Evolutionary conservation across 805 yeast species (phyloP).

Genomic region (Yamadazyma phyllophila): DNA sequence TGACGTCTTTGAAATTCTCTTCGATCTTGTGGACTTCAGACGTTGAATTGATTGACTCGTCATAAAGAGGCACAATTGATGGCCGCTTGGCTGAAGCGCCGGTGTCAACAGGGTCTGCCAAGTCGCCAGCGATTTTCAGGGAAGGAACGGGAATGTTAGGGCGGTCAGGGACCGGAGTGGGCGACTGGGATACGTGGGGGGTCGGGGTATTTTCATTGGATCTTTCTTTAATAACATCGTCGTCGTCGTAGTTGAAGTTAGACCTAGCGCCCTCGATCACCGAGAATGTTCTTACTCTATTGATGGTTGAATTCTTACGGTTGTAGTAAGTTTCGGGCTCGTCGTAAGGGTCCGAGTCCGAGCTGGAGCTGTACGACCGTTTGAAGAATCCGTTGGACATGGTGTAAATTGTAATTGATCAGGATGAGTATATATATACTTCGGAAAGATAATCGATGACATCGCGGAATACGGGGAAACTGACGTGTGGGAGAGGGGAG

Average conservation of each 20-base stretch:
- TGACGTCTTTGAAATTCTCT: conserved; percentile 6
- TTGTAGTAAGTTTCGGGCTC: conserved; percentile 66
- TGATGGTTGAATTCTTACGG: conserved; percentile 35
- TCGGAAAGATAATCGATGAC: conserved; percentile 8
- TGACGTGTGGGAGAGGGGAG: not conserved
- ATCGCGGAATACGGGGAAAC: conserved; percentile 5
- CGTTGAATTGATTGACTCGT: conserved; percentile 13
- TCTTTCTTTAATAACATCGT: conserved; percentile 10
- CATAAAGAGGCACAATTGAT: conserved; percentile 31
- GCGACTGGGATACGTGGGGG: conserved; percentile 2
- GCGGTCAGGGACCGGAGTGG: conserved; percentile 9
- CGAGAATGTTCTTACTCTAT: conserved; percentile 59
- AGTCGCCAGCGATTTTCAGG: not conserved
- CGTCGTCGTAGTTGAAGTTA: conserved; percentile 2
- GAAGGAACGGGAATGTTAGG: conserved; percentile 8
- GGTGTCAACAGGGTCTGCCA: not conserved
- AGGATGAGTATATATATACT: not conserved
- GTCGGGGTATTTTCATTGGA: conserved; percentile 12
- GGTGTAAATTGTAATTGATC: not conserved
- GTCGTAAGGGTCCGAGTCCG: conserved; percentile 65
- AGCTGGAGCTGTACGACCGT: conserved; percentile 35
- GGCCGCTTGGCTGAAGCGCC: conserved; percentile 16
- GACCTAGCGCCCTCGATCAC: conserved; percentile 23
- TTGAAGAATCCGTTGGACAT: conserved; percentile 1
- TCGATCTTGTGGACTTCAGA: conserved; percentile 10